Evolutionary conservation across 2,329 filamentous ascomycete species (phyloP).

Genomic region (Calonectria pseudoturangicola): DNA sequence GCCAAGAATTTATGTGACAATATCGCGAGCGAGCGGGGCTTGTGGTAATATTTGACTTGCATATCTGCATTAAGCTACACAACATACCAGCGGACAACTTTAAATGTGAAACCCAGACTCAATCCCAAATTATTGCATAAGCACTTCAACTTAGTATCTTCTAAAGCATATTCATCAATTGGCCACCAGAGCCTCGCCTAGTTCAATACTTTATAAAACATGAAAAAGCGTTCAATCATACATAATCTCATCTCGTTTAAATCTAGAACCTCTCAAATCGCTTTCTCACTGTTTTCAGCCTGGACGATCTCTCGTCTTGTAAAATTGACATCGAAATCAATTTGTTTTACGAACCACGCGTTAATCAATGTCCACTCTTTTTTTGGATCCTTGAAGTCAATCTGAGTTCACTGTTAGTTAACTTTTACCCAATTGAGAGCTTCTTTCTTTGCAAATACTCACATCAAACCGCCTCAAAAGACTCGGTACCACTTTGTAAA

Average conservation of each 20-base stretch:
- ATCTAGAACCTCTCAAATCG: not conserved
- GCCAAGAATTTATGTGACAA: not conserved
- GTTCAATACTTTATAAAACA: not conserved
- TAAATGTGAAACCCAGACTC: too few species aligned
- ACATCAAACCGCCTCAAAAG: slow-evolving; percentile 52
- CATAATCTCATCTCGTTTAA: not conserved
- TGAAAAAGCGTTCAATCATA: not conserved
- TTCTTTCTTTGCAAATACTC: not conserved
- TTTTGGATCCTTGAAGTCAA: slow-evolving; percentile 71
- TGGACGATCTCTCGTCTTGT: slow-evolving; percentile 65
- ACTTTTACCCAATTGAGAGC: rapidly evolving
- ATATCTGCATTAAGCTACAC: too few species aligned
- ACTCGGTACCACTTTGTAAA: slow-evolving; percentile 76
- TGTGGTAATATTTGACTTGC: too few species aligned
- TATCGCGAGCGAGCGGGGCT: too few species aligned
- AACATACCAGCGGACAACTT: too few species aligned
- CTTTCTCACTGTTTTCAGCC: slow-evolving; percentile 47
- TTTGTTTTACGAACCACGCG: slow-evolving; percentile 78
- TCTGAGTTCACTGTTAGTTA: slow-evolving; percentile 60
- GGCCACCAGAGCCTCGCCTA: too few species aligned
- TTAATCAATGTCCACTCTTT: slow-evolving; percentile 76
- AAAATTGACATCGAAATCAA: slow-evolving; percentile 71
- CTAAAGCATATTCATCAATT: too few species aligned
- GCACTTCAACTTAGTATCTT: too few species aligned
- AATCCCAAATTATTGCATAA: too few species aligned